Conservation (phyloP, 495 filamentous ascomycete genomes). For the Mytilinidion resinicola region DNA sequence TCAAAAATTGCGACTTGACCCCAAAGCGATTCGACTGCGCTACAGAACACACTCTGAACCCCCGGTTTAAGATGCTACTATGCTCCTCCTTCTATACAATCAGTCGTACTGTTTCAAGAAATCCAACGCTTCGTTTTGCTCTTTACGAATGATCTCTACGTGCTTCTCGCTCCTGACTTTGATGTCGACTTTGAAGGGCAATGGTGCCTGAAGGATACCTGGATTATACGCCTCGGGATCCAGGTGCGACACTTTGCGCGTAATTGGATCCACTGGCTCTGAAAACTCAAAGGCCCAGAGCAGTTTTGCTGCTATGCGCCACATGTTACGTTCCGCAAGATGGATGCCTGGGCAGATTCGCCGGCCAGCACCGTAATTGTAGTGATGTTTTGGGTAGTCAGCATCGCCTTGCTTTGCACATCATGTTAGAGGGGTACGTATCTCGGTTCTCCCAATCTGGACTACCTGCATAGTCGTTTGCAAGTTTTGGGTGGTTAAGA, state of each 20-base stretch:
- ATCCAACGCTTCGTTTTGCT: neutral
- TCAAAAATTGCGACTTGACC: too few relatives aligned
- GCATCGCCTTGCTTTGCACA: neutral
- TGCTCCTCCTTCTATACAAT: neutral
- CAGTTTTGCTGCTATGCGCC: neutral
- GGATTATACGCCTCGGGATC: neutral
- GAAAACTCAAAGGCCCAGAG: constrained; percentile 1
- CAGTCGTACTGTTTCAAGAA: neutral
- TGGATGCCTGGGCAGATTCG: neutral
- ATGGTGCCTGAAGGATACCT: neutral
- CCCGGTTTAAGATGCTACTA: too few relatives aligned
- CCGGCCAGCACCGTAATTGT: neutral
- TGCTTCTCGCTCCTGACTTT: neutral
- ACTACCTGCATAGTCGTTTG: constrained; percentile 2
- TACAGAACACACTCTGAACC: too few relatives aligned
- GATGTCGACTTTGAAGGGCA: neutral
- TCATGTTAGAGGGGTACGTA: neutral
- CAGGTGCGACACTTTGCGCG: neutral
- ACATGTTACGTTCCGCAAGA: constrained; percentile 1
- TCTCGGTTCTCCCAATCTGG: constrained; percentile 1
- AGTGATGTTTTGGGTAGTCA: neutral
- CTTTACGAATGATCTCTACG: neutral
- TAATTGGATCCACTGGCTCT: neutral
- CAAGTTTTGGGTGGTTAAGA: neutral
- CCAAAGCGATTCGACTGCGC: too few relatives aligned